Percentiles rank a stretch among this genome's conserved stretches.
Evolutionary conservation across 2,329 filamentous ascomycete genomes (phyloP).

Genomic region (Exserohilum rostratum): DNA sequence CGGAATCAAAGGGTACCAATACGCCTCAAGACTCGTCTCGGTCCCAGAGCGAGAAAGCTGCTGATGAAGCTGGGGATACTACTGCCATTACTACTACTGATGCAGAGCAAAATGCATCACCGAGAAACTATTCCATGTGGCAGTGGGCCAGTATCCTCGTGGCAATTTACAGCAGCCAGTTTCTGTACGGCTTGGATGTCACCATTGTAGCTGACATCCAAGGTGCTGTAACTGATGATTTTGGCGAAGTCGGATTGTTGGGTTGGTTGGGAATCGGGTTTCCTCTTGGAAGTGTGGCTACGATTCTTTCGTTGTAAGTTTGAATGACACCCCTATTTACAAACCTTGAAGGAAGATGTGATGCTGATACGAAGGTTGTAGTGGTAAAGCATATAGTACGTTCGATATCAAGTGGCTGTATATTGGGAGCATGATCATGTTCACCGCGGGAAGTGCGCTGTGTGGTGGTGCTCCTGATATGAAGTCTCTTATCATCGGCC

Average conservation of each 20-base stretch:
- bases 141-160: not conserved
- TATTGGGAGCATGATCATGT: constrained; percentile 31
- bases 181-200: not conserved
- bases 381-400: constrained; percentile 25
- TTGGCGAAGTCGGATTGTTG: constrained; percentile 3
- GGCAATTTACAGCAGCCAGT: not conserved
- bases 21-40: too few relatives aligned
- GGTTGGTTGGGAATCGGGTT: not conserved
- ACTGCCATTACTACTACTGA: too few relatives aligned
- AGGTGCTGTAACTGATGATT: not conserved
- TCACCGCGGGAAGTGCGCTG: constrained; percentile 37
- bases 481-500: constrained; percentile 46
- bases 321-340: too few relatives aligned
- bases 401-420: constrained; percentile 55
- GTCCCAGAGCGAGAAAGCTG: too few relatives aligned
- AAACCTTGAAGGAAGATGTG: too few relatives aligned
- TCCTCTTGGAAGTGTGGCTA: not conserved
- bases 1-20: too few relatives aligned
- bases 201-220: not conserved
- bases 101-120: too few relatives aligned
- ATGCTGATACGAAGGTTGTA: too few relatives aligned
- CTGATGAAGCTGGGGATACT: too few relatives aligned
- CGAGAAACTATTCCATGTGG: too few relatives aligned
- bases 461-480: constrained; percentile 36
- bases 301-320: not conserved